Evolutionary conservation across 176 grass and related monocot species (phyloP).

Genomic region (Elymus sibiricus): DNA sequence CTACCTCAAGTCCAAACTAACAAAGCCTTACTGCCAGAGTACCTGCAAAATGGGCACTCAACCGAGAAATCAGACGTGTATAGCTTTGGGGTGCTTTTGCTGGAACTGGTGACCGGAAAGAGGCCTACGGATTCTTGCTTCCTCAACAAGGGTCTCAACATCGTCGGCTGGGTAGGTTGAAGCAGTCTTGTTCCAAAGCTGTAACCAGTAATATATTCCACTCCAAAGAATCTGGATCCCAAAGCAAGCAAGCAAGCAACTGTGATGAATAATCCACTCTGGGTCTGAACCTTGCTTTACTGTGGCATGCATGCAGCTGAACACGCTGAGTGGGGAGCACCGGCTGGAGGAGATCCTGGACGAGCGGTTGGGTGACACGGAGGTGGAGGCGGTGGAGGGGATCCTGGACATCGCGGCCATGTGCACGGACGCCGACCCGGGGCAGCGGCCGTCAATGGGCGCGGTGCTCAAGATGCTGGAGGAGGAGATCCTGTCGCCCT

Average conservation of each 20-base stretch:
- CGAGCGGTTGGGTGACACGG: slow-evolving; percentile 46
- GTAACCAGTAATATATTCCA: too few species aligned
- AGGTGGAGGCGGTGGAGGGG: slow-evolving; percentile 75
- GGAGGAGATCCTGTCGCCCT: slow-evolving; percentile 90
- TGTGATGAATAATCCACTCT: neutral
- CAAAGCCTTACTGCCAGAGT: slow-evolving; percentile 62
- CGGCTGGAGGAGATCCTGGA: slow-evolving; percentile 87
- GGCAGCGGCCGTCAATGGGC: slow-evolving; percentile 69
- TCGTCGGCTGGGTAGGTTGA: slow-evolving; percentile 88
- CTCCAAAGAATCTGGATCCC: too few species aligned
- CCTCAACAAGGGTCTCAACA: slow-evolving; percentile 82
- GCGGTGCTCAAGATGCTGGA: slow-evolving; percentile 90
- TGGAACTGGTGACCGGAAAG: slow-evolving; percentile 89
- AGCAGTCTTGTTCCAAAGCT: neutral
- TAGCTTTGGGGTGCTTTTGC: slow-evolving; percentile 86
- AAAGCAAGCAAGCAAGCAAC: neutral
- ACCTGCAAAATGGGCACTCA: slow-evolving; percentile 79
- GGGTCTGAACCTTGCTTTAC: neutral
- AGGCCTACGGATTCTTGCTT: slow-evolving; percentile 83
- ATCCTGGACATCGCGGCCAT: slow-evolving; percentile 92
- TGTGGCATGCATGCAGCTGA: slow-evolving; percentile 44
- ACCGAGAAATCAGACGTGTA: slow-evolving; percentile 94
- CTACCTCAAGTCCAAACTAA: too few species aligned
- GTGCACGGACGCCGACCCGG: slow-evolving; percentile 77
- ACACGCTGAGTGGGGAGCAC: slow-evolving; percentile 71